These are phyloP conservation scores for Daldinia eschscholtzii DNA, from an alignment of 2,329 filamentous ascomycete genomes.

Conservation along the genomic window DNA sequence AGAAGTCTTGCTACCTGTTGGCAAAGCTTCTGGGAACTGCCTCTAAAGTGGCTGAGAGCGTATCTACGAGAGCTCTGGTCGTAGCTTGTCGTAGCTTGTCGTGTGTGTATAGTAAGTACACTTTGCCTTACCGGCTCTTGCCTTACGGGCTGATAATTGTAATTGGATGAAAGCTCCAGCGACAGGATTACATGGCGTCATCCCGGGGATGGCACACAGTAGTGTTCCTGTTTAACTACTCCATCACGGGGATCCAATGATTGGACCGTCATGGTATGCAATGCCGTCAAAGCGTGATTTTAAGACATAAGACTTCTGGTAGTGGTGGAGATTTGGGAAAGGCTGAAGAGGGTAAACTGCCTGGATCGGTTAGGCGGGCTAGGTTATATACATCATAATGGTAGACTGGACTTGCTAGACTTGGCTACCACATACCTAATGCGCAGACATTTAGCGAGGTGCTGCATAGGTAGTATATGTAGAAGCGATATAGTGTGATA, in stretches of 20 bases:
- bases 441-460: slow-evolving; percentile 34
- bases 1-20: slow-evolving; percentile 10
- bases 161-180: slow-evolving; percentile 28
- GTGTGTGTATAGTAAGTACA: neutral
- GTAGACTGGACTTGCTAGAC: neutral
- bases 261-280: slow-evolving; percentile 33
- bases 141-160: slow-evolving; percentile 5
- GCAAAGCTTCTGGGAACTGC: neutral
- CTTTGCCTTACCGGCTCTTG: slow-evolving; percentile 11
- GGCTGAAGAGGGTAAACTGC: slow-evolving; percentile 6
- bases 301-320: slow-evolving; percentile 12
- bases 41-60: slow-evolving; percentile 25
- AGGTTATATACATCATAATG: neutral
- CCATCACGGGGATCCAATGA: slow-evolving; percentile 25
- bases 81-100: neutral
- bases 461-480: slow-evolving; percentile 3
- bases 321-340: slow-evolving; percentile 17
- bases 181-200: slow-evolving; percentile 40
- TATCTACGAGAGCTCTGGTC: neutral
- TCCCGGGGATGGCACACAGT: slow-evolving; percentile 22
- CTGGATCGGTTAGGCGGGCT: slow-evolving; percentile 1
- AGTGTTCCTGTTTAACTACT: slow-evolving; percentile 18
- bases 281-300: slow-evolving; percentile 35
- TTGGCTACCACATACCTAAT: slow-evolving; percentile 18
- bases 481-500: slow-evolving; percentile 4